Evolutionary conservation across 2,329 filamentous ascomycete genomes (phyloP).

Genomic region (Colletotrichum tamarilloi): DNA sequence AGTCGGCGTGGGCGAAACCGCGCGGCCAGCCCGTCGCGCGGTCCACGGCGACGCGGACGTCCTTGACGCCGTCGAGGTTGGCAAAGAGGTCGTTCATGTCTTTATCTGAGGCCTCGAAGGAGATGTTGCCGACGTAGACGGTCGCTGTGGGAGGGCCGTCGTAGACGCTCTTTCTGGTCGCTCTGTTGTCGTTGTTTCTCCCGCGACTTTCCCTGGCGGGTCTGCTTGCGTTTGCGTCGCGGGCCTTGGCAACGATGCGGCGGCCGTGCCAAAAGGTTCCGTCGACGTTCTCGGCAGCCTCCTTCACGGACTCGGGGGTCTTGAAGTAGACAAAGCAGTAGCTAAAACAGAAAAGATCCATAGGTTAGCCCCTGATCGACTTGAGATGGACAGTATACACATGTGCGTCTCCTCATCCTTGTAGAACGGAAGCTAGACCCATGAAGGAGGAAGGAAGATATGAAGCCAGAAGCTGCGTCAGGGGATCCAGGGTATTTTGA

Average conservation of each 20-base stretch:
- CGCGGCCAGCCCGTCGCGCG: constrained; percentile 82
- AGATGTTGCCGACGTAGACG: constrained; percentile 87
- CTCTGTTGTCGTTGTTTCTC: background rate
- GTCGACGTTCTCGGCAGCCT: constrained; percentile 29
- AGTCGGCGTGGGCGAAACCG: constrained; percentile 89
- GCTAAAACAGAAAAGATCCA: background rate
- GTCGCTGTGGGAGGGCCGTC: constrained; percentile 49
- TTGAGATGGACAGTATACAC: no score
- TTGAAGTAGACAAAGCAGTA: constrained; percentile 31
- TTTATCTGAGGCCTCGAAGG: constrained; percentile 85
- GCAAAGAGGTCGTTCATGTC: constrained; percentile 84
- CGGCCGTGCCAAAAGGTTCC: constrained; percentile 37
- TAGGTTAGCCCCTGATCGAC: background rate
- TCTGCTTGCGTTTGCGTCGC: no score
- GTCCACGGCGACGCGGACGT: constrained; percentile 87
- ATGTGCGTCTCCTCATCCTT: background rate
- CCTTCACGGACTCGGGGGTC: background rate
- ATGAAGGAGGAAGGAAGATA: background rate
- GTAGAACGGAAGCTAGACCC: no score
- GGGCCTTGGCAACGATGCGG: constrained; percentile 22
- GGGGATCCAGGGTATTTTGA: background rate
- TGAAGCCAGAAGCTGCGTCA: background rate
- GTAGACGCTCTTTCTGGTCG: background rate
- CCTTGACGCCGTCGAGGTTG: constrained; percentile 74
- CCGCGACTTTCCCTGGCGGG: background rate